phyloP scores from a whole-genome alignment of 2,329 filamentous ascomycete species.

The Penicillium sp. region DNA sequence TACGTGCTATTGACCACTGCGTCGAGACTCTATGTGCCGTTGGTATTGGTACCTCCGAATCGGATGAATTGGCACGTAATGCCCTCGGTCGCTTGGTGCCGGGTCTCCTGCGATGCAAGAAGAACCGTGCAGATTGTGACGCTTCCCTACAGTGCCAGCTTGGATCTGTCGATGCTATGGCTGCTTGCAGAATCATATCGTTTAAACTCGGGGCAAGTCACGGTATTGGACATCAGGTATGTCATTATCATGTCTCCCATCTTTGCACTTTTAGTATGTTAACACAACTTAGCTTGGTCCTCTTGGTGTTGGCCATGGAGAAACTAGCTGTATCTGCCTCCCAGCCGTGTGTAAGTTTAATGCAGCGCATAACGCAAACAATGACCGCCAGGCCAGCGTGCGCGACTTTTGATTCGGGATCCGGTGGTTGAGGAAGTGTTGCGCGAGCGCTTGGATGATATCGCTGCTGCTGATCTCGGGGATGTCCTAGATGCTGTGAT shows the following conservation, averaged over 20 bases:
- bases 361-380: background rate
- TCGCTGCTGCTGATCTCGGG: background rate
- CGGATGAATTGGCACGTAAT: background rate
- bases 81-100: background rate
- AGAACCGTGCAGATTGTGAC: background rate
- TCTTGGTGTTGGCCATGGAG: slow-evolving; percentile 1
- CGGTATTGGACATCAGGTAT: background rate
- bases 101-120: background rate
- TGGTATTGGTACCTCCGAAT: background rate
- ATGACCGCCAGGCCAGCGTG: background rate
- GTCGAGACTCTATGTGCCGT: background rate
- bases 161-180: background rate
- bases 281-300: background rate
- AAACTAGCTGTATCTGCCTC: slow-evolving; percentile 4
- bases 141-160: background rate
- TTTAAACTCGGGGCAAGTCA: background rate
- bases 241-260: too few species aligned
- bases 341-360: slow-evolving; percentile 1
- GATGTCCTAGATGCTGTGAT: background rate
- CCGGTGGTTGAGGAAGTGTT: background rate
- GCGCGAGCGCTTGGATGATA: background rate
- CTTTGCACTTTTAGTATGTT: background rate
- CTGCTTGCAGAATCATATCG: background rate
- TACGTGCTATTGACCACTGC: slow-evolving; percentile 2
- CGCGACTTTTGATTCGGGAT: background rate